These are phyloP conservation scores for Fagus crenata DNA, from an alignment of 306 rosid species.

Conservation along the genomic window DNA sequence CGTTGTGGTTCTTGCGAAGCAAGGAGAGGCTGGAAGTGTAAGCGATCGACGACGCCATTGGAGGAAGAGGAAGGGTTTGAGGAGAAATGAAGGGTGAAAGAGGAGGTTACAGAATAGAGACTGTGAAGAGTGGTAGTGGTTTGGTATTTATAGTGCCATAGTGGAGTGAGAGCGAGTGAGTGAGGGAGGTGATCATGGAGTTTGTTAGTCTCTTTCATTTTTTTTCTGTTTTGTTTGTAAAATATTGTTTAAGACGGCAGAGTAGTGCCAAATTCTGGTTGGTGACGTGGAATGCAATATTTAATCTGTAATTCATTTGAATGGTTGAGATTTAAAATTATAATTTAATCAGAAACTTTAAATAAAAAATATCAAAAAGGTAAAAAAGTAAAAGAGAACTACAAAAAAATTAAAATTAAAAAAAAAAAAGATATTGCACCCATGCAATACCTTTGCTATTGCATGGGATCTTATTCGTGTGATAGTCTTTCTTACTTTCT, in stretches of 20 bases:
- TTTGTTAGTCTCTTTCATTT: not conserved
- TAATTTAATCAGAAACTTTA: too few species aligned
- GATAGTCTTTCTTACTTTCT: not conserved
- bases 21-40: constrained; percentile 15
- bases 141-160: not conserved
- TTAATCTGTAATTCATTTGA: too few species aligned
- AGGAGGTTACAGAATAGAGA: not conserved
- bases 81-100: not conserved
- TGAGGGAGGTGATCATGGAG: not conserved
- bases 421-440: too few species aligned
- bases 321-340: not conserved
- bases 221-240: not conserved
- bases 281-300: not conserved
- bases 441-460: too few species aligned
- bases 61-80: constrained; percentile 1
- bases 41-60: constrained; percentile 42
- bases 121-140: not conserved
- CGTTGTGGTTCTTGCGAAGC: constrained; percentile 10
- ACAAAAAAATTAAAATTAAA: too few species aligned
- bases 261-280: constrained; percentile 12
- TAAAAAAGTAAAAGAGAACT: too few species aligned
- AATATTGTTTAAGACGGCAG: constrained; percentile 23
- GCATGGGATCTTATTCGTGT: too few species aligned
- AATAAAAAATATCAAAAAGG: too few species aligned
- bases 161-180: not conserved